Evolutionary conservation across 768 basidiomycete genomes (phyloP), one percentile per base, ranked within the genome.

Genomic region (Multifurca ochricompacta): DNA sequence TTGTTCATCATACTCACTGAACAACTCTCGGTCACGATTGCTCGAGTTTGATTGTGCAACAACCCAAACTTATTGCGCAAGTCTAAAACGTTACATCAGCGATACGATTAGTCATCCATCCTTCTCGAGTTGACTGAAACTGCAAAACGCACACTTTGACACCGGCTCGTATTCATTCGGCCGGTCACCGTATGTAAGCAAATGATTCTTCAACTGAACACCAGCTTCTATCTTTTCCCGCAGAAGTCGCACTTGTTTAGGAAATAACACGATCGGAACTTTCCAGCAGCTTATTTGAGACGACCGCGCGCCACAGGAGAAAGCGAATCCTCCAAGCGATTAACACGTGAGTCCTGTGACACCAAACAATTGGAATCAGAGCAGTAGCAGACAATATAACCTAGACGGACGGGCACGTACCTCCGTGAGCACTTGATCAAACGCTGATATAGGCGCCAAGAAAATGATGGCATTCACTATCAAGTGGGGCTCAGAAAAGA

Each of bases 381-480:
- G 21, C n/a, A 50, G 39, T 42, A n/a, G 21, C 14, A 34, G 43
- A 18, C n/a, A n/a, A n/a, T n/a, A n/a, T n/a, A n/a, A 16, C 11
- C 25, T n/a, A 19, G n/a, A n/a, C 6, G 4, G 36, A 32, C 44
- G 57, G 50, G 32, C 41, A 62, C 69, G 56, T 54, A 87, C 87
- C 77, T 91, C 89, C 25, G 79, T 73, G 53, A 91, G 75, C 37
- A 86, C 81, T 70, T 91, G 88, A 71, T 91, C 89, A 62, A 91
- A 91, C 23, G 84, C 85, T 35, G 89, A 91, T 43, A 92, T 89
- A 30, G 89, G 89, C 34, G 86, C 89, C 53, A 92, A 77, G 70
- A 91, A 92, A 56, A 92, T 91, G 65, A 92, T 87, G 40, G 87
- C 87, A 66, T 88, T 85, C 34, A 89, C 89, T 91, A n/a, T 66